These are phyloP conservation scores for Xylaria arbuscula DNA, from an alignment of 2,329 filamentous ascomycete species.

Conservation along the genomic window DNA sequence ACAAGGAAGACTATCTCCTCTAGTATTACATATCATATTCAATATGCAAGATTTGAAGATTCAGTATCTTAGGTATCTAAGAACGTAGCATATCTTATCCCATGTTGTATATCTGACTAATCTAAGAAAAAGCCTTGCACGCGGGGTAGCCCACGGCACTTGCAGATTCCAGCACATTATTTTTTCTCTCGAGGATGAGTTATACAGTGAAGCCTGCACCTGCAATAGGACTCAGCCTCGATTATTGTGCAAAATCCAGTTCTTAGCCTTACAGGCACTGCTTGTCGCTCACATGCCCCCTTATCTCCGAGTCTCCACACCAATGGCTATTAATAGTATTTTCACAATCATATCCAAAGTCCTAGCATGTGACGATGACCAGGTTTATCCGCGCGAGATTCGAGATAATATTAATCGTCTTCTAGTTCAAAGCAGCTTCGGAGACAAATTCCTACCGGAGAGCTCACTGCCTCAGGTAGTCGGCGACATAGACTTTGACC, in stretches of 20 bases:
- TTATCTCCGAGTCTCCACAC: neutral
- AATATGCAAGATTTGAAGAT: neutral
- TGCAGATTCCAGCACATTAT: neutral
- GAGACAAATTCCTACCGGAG: conserved; percentile 9
- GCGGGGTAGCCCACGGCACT: neutral
- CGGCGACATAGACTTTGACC: conserved; percentile 8
- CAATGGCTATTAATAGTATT: neutral
- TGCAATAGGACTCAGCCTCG: conserved; percentile 2
- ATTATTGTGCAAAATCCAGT: conserved; percentile 2
- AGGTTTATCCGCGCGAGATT: neutral
- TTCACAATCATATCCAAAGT: neutral
- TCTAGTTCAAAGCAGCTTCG: conserved; percentile 7
- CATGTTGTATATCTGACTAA: neutral
- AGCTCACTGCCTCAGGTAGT: conserved; percentile 1
- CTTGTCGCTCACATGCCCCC: neutral
- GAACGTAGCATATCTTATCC: neutral
- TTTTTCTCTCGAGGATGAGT: neutral
- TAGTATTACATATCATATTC: neutral
- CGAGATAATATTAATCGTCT: neutral
- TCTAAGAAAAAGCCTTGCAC: neutral
- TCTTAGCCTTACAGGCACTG: neutral
- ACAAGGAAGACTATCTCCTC: too few species aligned
- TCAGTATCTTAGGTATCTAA: neutral
- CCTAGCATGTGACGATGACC: neutral
- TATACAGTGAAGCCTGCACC: neutral